Conservation (phyloP, 768 basidiomycete genomes). For the Gymnopilus junonius region DNA sequence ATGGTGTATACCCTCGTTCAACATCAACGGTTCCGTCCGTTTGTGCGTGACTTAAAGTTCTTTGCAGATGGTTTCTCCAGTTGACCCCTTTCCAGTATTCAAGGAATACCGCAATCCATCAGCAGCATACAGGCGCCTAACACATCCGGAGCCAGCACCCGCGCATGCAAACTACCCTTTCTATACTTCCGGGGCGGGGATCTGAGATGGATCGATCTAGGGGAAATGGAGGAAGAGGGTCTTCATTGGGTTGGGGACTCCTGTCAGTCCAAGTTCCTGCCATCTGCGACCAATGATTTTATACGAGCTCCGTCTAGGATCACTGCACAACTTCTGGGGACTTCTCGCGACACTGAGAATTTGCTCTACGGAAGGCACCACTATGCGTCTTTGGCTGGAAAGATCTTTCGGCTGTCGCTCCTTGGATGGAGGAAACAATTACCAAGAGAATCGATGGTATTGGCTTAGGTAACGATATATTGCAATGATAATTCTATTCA, state of each 20-base stretch:
- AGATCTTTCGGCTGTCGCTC: conserved; percentile 74
- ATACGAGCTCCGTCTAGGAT: conserved; percentile 46
- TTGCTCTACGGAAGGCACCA: conserved; percentile 54
- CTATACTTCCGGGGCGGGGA: conserved; percentile 74
- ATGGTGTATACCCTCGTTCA: conserved; percentile 48
- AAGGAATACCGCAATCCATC: conserved; percentile 34
- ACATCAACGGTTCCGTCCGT: conserved; percentile 31
- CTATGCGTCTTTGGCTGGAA: conserved; percentile 71
- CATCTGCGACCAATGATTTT: conserved; percentile 2
- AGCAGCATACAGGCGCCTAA: conserved; percentile 46
- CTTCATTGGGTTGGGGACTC: conserved; percentile 74
- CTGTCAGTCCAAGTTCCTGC: conserved; percentile 48
- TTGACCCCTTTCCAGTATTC: conserved; percentile 24
- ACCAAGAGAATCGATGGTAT: conserved; percentile 69
- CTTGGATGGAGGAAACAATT: conserved; percentile 75
- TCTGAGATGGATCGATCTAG: conserved; percentile 60
- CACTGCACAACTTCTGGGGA: conserved; percentile 59
- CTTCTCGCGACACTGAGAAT: conserved; percentile 43
- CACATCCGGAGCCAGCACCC: conserved; percentile 58
- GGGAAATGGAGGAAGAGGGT: conserved; percentile 60
- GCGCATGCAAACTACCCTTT: conserved; percentile 71
- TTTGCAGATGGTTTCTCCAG: conserved; percentile 1
- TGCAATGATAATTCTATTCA: not conserved
- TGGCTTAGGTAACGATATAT: conserved; percentile 62
- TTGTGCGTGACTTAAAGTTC: conserved; percentile 27